Conservation (phyloP, 176 grass and related monocot species). For the Cenchrus purpureus region DNA sequence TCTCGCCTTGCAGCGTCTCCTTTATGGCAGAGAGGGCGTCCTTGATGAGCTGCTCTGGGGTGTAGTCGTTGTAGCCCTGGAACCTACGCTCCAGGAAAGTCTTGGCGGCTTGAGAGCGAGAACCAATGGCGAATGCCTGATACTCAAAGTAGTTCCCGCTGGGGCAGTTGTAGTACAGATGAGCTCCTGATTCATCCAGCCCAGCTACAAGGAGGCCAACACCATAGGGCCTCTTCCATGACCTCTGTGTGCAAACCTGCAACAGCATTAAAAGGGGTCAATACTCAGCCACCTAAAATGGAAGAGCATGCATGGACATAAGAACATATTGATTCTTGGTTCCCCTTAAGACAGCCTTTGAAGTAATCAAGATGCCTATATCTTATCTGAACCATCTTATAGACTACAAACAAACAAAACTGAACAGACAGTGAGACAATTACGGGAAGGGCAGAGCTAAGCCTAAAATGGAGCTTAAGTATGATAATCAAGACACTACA, state of each 20-base stretch:
- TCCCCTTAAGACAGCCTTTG: background rate
- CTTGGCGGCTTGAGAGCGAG: slow-evolving; percentile 94
- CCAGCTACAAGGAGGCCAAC: slow-evolving; percentile 94
- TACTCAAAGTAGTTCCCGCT: slow-evolving; percentile 99
- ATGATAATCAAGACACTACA: slow-evolving; percentile 3
- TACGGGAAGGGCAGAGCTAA: no score
- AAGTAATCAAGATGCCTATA: no score
- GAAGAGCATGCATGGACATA: slow-evolving; percentile 8
- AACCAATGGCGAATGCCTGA: slow-evolving; percentile 95
- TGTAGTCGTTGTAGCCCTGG: slow-evolving; percentile 59
- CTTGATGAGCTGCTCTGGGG: slow-evolving; percentile 79
- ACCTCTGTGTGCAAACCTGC: slow-evolving; percentile 93
- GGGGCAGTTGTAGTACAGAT: slow-evolving; percentile 96
- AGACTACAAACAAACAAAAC: background rate
- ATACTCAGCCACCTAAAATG: background rate
- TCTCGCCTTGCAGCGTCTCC: slow-evolving; percentile 92
- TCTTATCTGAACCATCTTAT: background rate
- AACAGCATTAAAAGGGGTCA: background rate
- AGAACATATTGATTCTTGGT: background rate
- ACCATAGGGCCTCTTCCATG: slow-evolving; percentile 95
- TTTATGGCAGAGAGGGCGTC: slow-evolving; percentile 92
- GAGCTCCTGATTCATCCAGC: slow-evolving; percentile 80
- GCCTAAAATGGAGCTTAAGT: no score
- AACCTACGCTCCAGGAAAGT: slow-evolving; percentile 87
- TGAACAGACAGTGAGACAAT: no score